phyloP scores from a whole-genome alignment of 179 eudicot genomes.

The Sideroxylon spinosum region DNA sequence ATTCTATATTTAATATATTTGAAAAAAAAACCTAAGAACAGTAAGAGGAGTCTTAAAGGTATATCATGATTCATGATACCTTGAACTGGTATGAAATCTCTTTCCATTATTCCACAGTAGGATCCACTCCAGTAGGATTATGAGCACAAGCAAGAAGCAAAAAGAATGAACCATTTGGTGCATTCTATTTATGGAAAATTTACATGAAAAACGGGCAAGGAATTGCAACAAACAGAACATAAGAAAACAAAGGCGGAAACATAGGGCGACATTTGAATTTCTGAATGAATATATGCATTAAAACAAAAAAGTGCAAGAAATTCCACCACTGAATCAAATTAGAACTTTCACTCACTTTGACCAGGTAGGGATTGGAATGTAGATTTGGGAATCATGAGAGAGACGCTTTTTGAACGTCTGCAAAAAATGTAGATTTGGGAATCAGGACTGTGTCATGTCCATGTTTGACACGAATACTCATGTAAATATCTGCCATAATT shows the following conservation, averaged over 20 bases:
- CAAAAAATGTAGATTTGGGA: constrained; percentile 46
- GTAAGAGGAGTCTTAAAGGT: not conserved
- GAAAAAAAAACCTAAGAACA: constrained; percentile 8
- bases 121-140: constrained; percentile 99
- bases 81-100: constrained; percentile 82
- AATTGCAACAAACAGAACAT: not conserved
- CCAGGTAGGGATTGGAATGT: constrained; percentile 97
- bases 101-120: constrained; percentile 91
- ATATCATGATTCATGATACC: constrained; percentile 29
- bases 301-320: not conserved
- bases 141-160: constrained; percentile 99
- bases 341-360: constrained; percentile 61
- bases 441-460: not conserved
- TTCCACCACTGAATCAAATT: not conserved
- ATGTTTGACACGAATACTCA: too few relatives aligned
- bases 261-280: not conserved
- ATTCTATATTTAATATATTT: not conserved
- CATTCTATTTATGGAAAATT: constrained; percentile 46
- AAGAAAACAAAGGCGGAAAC: not conserved
- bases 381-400: constrained; percentile 82
- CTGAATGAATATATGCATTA: not conserved
- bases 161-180: constrained; percentile 93
- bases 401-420: constrained; percentile 94
- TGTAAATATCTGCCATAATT: too few relatives aligned
- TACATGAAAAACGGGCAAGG: not conserved